Conservation (phyloP, 495 filamentous ascomycete genomes). For the Penicillium coffeae region DNA sequence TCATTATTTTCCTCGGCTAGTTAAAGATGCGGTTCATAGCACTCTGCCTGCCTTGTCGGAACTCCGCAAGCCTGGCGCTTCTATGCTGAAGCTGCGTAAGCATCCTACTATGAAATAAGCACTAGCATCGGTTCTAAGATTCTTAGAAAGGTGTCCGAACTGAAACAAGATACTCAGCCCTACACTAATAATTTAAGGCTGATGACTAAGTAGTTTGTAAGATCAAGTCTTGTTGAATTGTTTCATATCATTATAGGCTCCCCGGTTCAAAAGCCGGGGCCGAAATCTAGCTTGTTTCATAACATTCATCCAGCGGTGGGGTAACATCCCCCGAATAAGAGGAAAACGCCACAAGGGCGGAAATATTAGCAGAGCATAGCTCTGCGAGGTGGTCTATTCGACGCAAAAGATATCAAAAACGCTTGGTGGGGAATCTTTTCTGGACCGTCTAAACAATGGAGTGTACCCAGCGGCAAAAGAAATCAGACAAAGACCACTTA, state of each 20-base stretch:
- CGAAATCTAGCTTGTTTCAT: conserved; percentile 18
- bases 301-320: conserved; percentile 17
- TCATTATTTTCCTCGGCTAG: too few relatives aligned
- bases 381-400: conserved; percentile 26
- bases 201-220: too few relatives aligned
- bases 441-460: conserved; percentile 34
- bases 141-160: too few relatives aligned
- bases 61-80: too few relatives aligned
- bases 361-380: conserved; percentile 17
- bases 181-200: too few relatives aligned
- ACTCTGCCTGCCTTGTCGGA: too few relatives aligned
- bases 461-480: conserved; percentile 31
- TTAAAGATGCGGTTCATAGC: too few relatives aligned
- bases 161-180: too few relatives aligned
- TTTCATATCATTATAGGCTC: conserved; percentile 5
- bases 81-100: too few relatives aligned
- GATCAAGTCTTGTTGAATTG: not conserved
- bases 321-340: not conserved
- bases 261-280: not conserved
- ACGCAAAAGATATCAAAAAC: conserved; percentile 22
- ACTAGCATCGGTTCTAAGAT: too few relatives aligned
- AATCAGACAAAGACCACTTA: conserved; percentile 41
- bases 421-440: conserved; percentile 39
- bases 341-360: conserved; percentile 11
- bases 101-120: too few relatives aligned